These are phyloP conservation scores for Aspergillus flavus DNA, from an alignment of 2,329 filamentous ascomycete genomes.

Conservation along the genomic window DNA sequence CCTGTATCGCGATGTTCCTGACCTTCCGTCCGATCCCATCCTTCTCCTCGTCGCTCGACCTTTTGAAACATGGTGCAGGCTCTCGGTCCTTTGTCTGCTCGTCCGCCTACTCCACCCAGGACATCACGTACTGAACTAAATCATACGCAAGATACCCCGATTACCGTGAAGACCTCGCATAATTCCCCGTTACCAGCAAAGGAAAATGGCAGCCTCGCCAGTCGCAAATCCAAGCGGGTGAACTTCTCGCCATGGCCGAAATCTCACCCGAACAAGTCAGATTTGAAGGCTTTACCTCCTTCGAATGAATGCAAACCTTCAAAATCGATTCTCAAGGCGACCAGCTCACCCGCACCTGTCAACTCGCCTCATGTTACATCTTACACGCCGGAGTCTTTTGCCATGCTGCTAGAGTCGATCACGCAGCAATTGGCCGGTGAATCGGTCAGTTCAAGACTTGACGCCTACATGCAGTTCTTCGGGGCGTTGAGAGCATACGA, in stretches of 20 bases:
- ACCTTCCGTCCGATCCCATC: constrained; percentile 18
- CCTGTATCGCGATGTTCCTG: constrained; percentile 33
- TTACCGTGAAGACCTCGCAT: constrained; percentile 40
- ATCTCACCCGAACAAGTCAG: constrained; percentile 34
- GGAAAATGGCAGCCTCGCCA: constrained; percentile 37
- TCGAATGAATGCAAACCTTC: constrained; percentile 56
- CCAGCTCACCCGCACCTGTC: constrained; percentile 46
- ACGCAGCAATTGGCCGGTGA: constrained; percentile 77
- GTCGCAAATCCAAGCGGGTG: constrained; percentile 58
- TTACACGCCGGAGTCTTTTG: constrained; percentile 62
- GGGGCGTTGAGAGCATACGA: constrained; percentile 78
- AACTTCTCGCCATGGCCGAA: constrained; percentile 63
- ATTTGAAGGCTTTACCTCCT: constrained; percentile 51
- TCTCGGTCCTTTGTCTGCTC: constrained; percentile 52
- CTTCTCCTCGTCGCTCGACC: constrained; percentile 19
- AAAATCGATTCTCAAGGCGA: constrained; percentile 82
- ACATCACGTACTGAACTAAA: constrained; percentile 38
- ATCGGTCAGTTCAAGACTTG: constrained; percentile 72
- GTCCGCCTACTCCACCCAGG: constrained; percentile 60
- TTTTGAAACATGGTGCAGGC: constrained; percentile 45
- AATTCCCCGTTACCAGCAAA: constrained; percentile 47
- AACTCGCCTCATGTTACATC: constrained; percentile 47
- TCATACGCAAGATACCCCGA: constrained; percentile 41
- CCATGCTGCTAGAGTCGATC: constrained; percentile 81
- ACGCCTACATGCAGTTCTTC: constrained; percentile 83